Conservation (phyloP, 2,329 filamentous ascomycete species). For the Diplodia sapinea region DNA sequence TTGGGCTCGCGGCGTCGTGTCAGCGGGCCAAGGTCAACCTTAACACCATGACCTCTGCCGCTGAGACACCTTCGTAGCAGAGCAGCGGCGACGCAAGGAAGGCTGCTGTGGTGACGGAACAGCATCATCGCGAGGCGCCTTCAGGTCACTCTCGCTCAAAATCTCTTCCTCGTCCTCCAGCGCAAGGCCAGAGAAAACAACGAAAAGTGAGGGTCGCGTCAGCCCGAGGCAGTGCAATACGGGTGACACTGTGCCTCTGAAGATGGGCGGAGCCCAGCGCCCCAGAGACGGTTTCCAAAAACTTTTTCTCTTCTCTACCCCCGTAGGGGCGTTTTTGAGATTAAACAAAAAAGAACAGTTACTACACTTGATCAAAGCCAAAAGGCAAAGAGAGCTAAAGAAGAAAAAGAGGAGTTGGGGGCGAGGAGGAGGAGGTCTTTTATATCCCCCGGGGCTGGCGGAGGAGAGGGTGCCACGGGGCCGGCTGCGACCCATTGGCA, state of each 20-base stretch:
- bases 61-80: neutral
- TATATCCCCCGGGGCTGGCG: neutral
- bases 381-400: conserved; percentile 11
- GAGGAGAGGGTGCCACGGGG: neutral
- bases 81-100: neutral
- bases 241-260: neutral
- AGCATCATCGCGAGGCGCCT: neutral
- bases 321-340: neutral
- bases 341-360: conserved; percentile 6
- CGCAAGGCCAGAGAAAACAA: neutral
- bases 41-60: neutral
- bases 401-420: neutral
- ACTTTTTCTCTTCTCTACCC: neutral
- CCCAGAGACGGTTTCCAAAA: neutral
- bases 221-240: neutral
- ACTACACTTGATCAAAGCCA: conserved; percentile 24
- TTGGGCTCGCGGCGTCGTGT: neutral
- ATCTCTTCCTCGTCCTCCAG: neutral
- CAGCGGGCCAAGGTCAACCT: neutral
- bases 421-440: neutral
- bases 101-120: neutral
- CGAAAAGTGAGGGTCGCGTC: neutral
- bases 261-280: neutral
- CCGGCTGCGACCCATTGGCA: too few species aligned
- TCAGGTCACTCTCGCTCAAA: neutral